Evolutionary conservation across 768 basidiomycete genomes (phyloP), one percentile per base, ranked within the genome.

Genomic region (Termitomyces sp.): DNA sequence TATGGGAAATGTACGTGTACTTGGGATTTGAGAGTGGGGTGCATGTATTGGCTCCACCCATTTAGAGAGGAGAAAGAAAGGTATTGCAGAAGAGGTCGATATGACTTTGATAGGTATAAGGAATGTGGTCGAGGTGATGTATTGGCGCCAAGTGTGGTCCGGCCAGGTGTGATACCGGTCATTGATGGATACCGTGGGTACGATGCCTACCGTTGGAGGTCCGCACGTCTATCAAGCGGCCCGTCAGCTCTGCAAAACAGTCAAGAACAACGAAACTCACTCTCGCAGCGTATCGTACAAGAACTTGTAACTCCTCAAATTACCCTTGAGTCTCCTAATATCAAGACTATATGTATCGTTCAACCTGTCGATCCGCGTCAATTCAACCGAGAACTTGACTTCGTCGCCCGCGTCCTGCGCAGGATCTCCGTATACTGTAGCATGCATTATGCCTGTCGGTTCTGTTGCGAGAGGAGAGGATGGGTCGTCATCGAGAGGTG

Each of bases 381-480:
- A 76, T 78, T 99, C 97, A 63, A 98, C 90, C 13, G 88, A 92
- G 80, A 98, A 98, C 66, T 92, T 87, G 66, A 99, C 94, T 85
- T 98, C 97, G 67, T 96, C 96, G 35, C 94, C 94, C 20, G 86
- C 85, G 69, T 98, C 97, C 66, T 91, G 84, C 4, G 80, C 71
- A n/a, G 77, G 67, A 59, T 92, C 92, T 15, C 96, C 96, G 68
- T 96, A 98, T 22, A 89, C 70, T 22, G 87, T 76, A 58, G 89
- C 84, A n/a, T 58, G 50, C 1, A 69, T 65, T 55, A 75, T 75
- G n/a, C 77, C 40, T 42, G 72, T 55, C 1, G 81, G 75, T 61
- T 86, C 85, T 32, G 70, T 72, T 22, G 78, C 66, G 39, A 79
- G 74, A 50, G 76, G 59, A 5, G 65, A 61, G 20, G 55, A 74